Evolutionary conservation across 2,329 filamentous ascomycete genomes (phyloP).

Genomic region (Fusarium sarcochroum): DNA sequence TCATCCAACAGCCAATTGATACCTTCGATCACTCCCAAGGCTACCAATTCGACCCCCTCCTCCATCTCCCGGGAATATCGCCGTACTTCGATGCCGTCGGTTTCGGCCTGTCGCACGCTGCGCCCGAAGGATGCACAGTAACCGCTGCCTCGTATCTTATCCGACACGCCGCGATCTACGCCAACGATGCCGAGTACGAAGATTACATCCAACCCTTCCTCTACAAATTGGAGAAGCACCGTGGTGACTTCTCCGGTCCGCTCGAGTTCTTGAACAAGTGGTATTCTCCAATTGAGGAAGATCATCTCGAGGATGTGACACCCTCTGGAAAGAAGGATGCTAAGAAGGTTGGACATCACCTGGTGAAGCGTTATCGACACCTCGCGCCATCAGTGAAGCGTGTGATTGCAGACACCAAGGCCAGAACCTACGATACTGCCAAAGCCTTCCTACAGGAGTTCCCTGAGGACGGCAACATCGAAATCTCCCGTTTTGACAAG

Average conservation of each 20-base stretch:
- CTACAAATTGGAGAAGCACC: slow-evolving; percentile 41
- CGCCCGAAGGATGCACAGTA: slow-evolving; percentile 42
- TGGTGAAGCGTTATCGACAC: slow-evolving; percentile 39
- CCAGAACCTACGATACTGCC: slow-evolving; percentile 43
- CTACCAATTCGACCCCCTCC: slow-evolving; percentile 44
- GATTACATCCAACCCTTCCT: slow-evolving; percentile 45
- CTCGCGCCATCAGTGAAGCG: slow-evolving; percentile 42
- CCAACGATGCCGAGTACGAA: slow-evolving; percentile 45
- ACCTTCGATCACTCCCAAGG: slow-evolving; percentile 41
- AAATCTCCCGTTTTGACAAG: slow-evolving; percentile 40
- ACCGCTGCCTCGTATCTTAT: slow-evolving; percentile 44
- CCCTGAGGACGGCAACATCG: slow-evolving; percentile 27
- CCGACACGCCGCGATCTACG: slow-evolving; percentile 44
- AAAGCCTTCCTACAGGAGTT: slow-evolving; percentile 34
- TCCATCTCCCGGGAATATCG: slow-evolving; percentile 45
- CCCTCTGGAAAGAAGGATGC: slow-evolving; percentile 42
- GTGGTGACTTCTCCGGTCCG: slow-evolving; percentile 38
- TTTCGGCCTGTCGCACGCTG: slow-evolving; percentile 38
- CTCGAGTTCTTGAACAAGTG: slow-evolving; percentile 39
- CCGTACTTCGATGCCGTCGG: slow-evolving; percentile 46
- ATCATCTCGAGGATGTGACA: slow-evolving; percentile 42
- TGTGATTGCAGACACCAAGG: slow-evolving; percentile 41
- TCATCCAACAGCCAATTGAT: slow-evolving; percentile 36
- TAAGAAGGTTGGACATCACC: slow-evolving; percentile 32
- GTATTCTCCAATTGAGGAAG: slow-evolving; percentile 43